Evolutionary conservation across 805 yeast genomes (phyloP).

Genomic region (Kuraishia piskuri): DNA sequence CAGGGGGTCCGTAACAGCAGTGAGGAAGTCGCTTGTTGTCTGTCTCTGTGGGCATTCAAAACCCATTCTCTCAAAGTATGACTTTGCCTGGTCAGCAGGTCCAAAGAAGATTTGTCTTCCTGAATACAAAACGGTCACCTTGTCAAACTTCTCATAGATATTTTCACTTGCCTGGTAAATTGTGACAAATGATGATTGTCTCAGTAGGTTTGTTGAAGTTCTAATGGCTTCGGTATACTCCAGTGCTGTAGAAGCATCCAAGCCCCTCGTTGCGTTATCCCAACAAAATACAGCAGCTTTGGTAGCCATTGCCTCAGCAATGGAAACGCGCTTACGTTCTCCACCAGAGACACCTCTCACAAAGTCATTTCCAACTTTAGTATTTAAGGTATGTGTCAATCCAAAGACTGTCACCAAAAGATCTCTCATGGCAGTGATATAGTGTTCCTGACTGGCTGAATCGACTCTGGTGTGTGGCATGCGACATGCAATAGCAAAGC

Average conservation of each 20-base stretch:
- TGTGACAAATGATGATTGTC: constrained; percentile 54
- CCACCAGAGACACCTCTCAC: constrained; percentile 73
- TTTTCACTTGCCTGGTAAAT: constrained; percentile 62
- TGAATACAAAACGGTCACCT: constrained; percentile 47
- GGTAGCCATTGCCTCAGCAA: constrained; percentile 66
- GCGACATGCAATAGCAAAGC: constrained; percentile 61
- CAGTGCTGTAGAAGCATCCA: constrained; percentile 77
- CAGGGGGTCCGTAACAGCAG: constrained; percentile 59
- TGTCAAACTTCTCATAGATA: constrained; percentile 53
- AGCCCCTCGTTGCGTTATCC: constrained; percentile 83
- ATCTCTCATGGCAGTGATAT: constrained; percentile 33
- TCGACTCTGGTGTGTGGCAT: constrained; percentile 52
- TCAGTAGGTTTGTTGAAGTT: constrained; percentile 43
- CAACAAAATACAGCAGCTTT: constrained; percentile 60
- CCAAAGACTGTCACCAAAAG: constrained; percentile 43
- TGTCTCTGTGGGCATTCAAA: constrained; percentile 55
- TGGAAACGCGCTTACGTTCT: constrained; percentile 77
- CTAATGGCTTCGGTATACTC: constrained; percentile 65
- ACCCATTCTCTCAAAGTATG: constrained; percentile 57
- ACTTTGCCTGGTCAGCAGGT: constrained; percentile 42
- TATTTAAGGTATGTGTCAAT: constrained; percentile 44
- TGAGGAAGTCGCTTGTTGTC: constrained; percentile 66
- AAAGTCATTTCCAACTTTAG: constrained; percentile 36
- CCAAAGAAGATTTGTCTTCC: constrained; percentile 60
- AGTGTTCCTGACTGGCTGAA: constrained; percentile 36